Conservation (phyloP, 371 early-diverging fungal species). For the Rhizopus microsporus region DNA sequence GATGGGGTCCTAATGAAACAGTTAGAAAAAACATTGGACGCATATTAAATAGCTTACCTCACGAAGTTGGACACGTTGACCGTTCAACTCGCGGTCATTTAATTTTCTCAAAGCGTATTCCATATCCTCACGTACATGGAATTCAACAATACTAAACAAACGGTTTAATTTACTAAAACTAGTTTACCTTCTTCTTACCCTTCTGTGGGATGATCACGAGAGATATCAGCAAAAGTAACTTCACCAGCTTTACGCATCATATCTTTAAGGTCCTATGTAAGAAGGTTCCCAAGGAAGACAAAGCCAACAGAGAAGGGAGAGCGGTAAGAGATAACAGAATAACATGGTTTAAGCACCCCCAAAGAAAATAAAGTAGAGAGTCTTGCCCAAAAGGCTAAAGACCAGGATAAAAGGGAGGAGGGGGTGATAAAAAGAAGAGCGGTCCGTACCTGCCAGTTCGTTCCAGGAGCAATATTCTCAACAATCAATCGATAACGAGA, state of each 20-base stretch:
- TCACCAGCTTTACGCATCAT: constrained; percentile 94
- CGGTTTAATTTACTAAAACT: constrained; percentile 2
- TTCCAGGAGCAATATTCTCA: constrained; percentile 70
- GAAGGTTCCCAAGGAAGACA: constrained; percentile 15
- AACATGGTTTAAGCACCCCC: constrained; percentile 8
- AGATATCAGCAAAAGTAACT: constrained; percentile 91
- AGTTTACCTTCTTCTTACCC: constrained; percentile 63
- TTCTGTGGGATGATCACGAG: constrained; percentile 78
- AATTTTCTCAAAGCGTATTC: constrained; percentile 84
- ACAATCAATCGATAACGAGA: constrained; percentile 69
- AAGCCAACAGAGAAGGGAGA: constrained; percentile 25
- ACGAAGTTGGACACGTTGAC: constrained; percentile 73
- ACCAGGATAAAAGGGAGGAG: constrained; percentile 21
- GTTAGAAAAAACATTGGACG: neutral
- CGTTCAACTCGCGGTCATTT: constrained; percentile 86
- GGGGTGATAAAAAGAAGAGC: constrained; percentile 10
- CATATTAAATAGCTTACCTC: constrained; percentile 55
- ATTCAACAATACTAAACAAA: constrained; percentile 82
- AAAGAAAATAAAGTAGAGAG: constrained; percentile 3
- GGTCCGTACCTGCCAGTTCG: constrained; percentile 81
- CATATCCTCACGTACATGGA: constrained; percentile 78
- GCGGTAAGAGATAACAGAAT: constrained; percentile 10
- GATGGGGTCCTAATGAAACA: neutral
- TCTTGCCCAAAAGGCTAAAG: constrained; percentile 19
- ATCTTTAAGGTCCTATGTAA: constrained; percentile 91